Evolutionary conservation across 164 flowering plant species (phyloP), one percentile per base, ranked within the genome.

Genomic region (Protea cynaroides): DNA sequence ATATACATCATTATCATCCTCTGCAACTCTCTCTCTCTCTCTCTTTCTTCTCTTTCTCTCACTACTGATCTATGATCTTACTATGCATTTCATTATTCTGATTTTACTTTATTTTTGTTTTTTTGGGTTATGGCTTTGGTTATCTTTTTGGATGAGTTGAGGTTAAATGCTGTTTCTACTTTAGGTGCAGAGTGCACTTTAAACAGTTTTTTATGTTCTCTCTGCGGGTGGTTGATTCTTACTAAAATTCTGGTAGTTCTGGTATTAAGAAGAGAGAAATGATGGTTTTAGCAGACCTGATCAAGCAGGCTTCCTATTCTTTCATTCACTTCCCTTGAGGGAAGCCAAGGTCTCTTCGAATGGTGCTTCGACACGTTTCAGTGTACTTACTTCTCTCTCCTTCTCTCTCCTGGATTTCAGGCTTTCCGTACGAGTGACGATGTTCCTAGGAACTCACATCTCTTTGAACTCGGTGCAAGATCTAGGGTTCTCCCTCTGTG

Each of bases 401-500:
- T 53, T 66, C 58, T 63, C 15, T 52, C n/a, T 50, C 46, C 8
- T 65, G 18, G 38, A 18, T 68, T 62, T 65, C 14, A 38, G 36
- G 17, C 54, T n/a, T 24, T 1, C 36, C 54, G 29, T 49, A 29
- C 34, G 34, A 29, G 37, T 44, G 58, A n/a, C n/a, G 38, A 9
- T 29, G 4, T 19, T 7, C n/a, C 62, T 7, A 29, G 34, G 34
- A 29, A 29, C 34, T 29, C 34, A 29, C 34, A 29, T 2, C 52
- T 3, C 43, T 23, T 64, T 69, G 67, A 29, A 70, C 74, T 43
- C 67, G 56, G 72, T 77, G 74, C 65, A 68, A 76, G 81, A 80
- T 78, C 79, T 82, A 80, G 82, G 79, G 79, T 79, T 76, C 63
- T 37, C 18, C 50, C 24, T 13, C 18, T 4, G 13, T 36, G 65